Conservation (phyloP, 2,329 filamentous ascomycete species). For the Davidsoniella eucalypti region DNA sequence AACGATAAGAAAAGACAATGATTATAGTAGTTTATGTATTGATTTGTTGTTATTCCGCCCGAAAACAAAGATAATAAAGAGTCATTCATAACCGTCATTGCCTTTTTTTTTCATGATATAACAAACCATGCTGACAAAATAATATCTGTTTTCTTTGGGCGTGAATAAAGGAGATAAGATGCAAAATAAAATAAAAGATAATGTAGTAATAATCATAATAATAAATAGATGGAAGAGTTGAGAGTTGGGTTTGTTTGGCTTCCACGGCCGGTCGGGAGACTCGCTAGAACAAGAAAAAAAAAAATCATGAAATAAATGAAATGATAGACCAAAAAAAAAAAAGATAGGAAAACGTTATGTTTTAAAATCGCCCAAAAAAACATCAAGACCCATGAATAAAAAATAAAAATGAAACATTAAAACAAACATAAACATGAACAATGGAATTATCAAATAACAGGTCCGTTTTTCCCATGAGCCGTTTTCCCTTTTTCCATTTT, state of each 20-base stretch:
- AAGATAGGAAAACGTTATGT: neutral
- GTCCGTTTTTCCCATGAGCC: constrained; percentile 10
- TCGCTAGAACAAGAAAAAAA: neutral
- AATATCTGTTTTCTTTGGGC: too few relatives aligned
- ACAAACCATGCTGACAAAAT: too few relatives aligned
- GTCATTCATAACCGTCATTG: too few relatives aligned
- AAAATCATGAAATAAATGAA: neutral
- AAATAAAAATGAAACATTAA: constrained; percentile 1
- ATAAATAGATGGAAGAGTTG: constrained; percentile 12
- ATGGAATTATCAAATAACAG: constrained; percentile 6
- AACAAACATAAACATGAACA: constrained; percentile 5
- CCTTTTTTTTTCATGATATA: too few relatives aligned
- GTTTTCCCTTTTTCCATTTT: constrained; percentile 11
- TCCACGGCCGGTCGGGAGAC: constrained; percentile 8
- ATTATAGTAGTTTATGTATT: too few relatives aligned
- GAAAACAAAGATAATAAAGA: neutral
- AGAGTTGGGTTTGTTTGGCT: constrained; percentile 3
- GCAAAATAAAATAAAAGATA: too few relatives aligned
- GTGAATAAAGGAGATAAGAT: too few relatives aligned
- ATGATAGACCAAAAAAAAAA: neutral
- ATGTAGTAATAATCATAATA: neutral
- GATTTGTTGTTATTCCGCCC: too few relatives aligned
- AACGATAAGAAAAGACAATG: too few relatives aligned
- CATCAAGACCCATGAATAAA: constrained; percentile 4
- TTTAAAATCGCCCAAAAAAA: neutral